Conservation (phyloP, 139 green algal species). For the Chlamydomonas sphaeroides region DNA sequence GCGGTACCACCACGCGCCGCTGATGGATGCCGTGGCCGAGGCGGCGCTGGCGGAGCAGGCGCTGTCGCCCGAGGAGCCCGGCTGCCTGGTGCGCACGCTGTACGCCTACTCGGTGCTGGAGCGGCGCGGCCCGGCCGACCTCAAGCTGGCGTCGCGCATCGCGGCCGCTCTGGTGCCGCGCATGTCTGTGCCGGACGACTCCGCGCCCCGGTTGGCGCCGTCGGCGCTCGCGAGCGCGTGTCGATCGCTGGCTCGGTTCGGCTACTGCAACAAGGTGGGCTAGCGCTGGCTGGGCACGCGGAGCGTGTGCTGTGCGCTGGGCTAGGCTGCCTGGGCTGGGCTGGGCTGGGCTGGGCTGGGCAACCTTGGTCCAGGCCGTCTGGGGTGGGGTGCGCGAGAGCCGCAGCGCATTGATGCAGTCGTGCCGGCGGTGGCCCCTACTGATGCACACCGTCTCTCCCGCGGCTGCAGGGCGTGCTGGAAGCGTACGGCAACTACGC, state of each 20-base stretch:
- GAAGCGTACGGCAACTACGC: not conserved
- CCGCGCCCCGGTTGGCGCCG: too few relatives aligned
- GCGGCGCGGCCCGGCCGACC: not conserved
- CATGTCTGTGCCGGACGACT: not conserved
- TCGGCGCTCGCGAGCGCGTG: not conserved
- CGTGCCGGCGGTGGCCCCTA: too few relatives aligned
- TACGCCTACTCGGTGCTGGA: slow-evolving; percentile 5
- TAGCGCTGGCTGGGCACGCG: too few relatives aligned
- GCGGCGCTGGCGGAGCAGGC: slow-evolving; percentile 19
- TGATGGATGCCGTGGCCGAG: slow-evolving; percentile 28
- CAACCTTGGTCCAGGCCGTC: too few relatives aligned
- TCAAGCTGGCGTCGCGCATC: not conserved
- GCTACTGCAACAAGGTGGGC: not conserved
- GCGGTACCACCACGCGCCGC: slow-evolving; percentile 5
- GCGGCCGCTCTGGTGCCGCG: slow-evolving; percentile 10
- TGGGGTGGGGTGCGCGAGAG: too few relatives aligned
- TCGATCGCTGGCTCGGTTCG: not conserved
- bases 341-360: too few relatives aligned
- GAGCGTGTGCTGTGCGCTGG: too few relatives aligned
- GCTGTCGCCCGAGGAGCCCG: not conserved
- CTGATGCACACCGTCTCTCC: too few relatives aligned
- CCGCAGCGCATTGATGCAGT: too few relatives aligned
- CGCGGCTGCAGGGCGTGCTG: not conserved
- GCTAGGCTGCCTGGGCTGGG: too few relatives aligned
- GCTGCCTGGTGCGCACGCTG: not conserved